phyloP scores from a whole-genome alignment of 345 rosid genomes.

The Eutrema japonicum region DNA sequence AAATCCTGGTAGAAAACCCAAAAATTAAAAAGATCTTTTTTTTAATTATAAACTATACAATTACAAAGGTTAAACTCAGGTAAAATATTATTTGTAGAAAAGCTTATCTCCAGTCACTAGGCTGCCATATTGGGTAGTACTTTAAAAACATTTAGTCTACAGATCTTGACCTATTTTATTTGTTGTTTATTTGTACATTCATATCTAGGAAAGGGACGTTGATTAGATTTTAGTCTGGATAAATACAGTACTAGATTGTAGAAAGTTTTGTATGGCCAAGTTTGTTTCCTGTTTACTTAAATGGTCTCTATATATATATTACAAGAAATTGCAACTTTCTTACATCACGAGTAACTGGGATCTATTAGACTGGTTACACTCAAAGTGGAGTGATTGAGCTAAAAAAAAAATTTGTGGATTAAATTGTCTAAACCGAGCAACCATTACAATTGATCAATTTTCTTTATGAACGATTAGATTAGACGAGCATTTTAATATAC shows the following conservation, averaged over 20 bases:
- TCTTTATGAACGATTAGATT: no score
- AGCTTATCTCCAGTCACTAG: conserved; percentile 8
- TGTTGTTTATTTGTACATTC: conserved; percentile 29
- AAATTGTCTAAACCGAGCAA: no score
- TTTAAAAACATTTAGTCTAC: conserved; percentile 31
- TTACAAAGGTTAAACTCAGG: not conserved
- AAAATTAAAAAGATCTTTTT: not conserved
- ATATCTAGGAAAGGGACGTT: conserved; percentile 20
- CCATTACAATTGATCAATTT: no score
- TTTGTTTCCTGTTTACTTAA: not conserved
- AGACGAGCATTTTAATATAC: no score
- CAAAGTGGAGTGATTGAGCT: no score
- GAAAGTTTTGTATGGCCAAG: conserved; percentile 10
- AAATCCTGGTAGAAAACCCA: not conserved
- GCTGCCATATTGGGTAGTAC: conserved; percentile 23
- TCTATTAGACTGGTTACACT: no score
- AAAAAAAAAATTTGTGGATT: no score
- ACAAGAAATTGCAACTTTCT: not conserved
- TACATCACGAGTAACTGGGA: no score
- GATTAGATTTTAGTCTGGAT: conserved; percentile 13
- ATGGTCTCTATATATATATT: conserved; percentile 2
- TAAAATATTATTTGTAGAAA: not conserved
- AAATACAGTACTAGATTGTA: conserved; percentile 8
- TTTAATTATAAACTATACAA: not conserved
- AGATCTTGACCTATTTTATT: conserved; percentile 24